A percentile compares a stretch with the other conserved stretches of the same genome.
Conservation (phyloP, 441 rosid genomes). For the Theobroma grandiflorum region DNA sequence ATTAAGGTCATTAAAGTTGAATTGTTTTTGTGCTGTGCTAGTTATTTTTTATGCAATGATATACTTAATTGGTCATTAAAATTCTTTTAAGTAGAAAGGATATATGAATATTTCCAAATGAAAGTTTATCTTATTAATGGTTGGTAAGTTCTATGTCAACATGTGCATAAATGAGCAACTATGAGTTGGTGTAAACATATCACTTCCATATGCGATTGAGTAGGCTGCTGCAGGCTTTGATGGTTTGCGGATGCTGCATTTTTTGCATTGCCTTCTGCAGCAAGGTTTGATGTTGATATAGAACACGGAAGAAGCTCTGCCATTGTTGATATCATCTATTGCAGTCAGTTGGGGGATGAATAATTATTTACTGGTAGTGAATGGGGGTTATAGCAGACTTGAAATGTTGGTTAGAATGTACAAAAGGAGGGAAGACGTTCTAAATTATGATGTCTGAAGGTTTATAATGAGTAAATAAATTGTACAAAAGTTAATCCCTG, state of each 20-base stretch:
- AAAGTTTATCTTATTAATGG: conserved; percentile 12
- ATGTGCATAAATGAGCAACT: conserved; percentile 9
- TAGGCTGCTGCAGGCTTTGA: conserved; percentile 6
- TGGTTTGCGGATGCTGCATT: background rate
- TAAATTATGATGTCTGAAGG: conserved; percentile 4
- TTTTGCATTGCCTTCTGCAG: background rate
- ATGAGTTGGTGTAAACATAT: conserved; percentile 8
- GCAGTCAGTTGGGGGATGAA: background rate
- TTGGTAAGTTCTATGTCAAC: background rate
- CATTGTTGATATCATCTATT: background rate
- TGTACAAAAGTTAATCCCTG: background rate
- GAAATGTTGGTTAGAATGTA: background rate
- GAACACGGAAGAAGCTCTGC: background rate
- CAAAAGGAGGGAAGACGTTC: background rate
- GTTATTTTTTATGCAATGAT: conserved; percentile 4
- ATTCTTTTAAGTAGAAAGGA: conserved; percentile 9
- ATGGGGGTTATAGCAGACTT: background rate
- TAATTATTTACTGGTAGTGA: background rate
- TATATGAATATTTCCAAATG: background rate
- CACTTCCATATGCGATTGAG: background rate
- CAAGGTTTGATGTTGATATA: conserved; percentile 3
- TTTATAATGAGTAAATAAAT: background rate
- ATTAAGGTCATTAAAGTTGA: conserved; percentile 9
- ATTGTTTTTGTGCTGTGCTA: background rate
- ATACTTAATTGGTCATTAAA: background rate